A percentile compares a stretch with the other conserved stretches of the same genome.
These are phyloP conservation scores for Calonectria pteridis DNA, from an alignment of 2,329 filamentous ascomycete species.

Conservation along the genomic window DNA sequence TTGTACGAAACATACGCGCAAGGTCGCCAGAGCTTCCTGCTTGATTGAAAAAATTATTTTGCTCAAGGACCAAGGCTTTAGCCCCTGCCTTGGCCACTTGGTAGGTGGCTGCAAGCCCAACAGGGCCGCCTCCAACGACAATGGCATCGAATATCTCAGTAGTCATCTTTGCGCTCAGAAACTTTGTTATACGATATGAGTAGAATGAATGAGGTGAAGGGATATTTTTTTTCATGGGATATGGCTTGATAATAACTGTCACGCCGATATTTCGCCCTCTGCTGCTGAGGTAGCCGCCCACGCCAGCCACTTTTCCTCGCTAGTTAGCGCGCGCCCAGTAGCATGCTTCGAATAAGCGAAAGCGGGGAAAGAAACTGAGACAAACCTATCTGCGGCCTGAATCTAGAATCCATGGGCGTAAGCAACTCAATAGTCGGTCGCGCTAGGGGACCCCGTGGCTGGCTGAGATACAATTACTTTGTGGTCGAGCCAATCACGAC, in stretches of 20 bases:
- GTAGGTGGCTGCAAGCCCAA: slow-evolving; percentile 22
- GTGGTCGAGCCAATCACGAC: neutral
- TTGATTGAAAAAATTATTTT: slow-evolving; percentile 26
- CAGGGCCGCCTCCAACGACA: slow-evolving; percentile 21
- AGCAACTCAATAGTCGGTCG: neutral
- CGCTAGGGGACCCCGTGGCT: neutral
- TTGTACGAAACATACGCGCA: slow-evolving; percentile 19
- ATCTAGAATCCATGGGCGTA: neutral
- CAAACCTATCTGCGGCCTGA: neutral
- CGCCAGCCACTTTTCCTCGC: neutral
- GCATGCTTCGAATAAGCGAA: neutral
- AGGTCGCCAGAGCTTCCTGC: slow-evolving; percentile 16
- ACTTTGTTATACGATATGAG: neutral
- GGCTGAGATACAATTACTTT: neutral
- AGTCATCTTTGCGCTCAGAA: neutral
- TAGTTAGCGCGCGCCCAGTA: neutral
- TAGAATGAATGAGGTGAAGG: neutral
- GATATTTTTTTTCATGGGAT: neutral
- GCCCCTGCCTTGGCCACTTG: slow-evolving; percentile 11
- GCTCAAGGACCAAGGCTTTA: slow-evolving; percentile 15
- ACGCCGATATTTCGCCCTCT: too few relatives aligned
- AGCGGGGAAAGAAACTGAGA: neutral
- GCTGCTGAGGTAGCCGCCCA: neutral
- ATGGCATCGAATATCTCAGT: slow-evolving; percentile 10
- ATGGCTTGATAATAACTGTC: neutral